Evolutionary conservation across 192 early-diverging fungal species (phyloP).

Genomic region (Nowakowskiella sp.): DNA sequence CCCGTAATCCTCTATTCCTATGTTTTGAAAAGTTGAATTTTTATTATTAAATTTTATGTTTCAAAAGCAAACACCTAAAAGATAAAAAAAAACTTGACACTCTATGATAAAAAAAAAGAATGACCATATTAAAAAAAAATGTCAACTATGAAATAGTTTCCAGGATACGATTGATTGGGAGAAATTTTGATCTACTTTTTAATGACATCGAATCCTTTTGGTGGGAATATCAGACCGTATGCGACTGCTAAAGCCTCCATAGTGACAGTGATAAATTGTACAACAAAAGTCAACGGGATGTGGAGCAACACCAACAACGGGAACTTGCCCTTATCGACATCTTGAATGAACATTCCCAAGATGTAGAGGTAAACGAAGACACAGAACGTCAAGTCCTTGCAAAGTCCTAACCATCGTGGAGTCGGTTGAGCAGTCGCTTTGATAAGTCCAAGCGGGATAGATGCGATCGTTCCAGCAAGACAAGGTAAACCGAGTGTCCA

Average conservation of each 20-base stretch:
- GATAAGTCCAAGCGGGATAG: constrained; percentile 36
- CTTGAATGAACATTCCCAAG: constrained; percentile 44
- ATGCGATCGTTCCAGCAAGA: constrained; percentile 36
- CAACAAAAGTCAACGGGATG: constrained; percentile 35
- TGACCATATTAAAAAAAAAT: no score
- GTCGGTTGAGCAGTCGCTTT: constrained; percentile 26
- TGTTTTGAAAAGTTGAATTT: no score
- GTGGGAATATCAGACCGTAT: constrained; percentile 45
- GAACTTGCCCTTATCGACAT: constrained; percentile 39
- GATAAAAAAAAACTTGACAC: no score
- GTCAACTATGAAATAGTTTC: no score
- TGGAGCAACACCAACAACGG: constrained; percentile 30
- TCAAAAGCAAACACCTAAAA: no score
- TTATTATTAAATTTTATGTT: no score
- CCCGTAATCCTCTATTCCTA: no score
- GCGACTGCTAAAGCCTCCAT: constrained; percentile 40
- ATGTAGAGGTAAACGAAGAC: constrained; percentile 48
- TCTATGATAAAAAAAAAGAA: no score
- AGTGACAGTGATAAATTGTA: constrained; percentile 37
- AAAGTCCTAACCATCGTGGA: constrained; percentile 46
- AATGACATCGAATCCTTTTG: constrained; percentile 47
- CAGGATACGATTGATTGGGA: no score
- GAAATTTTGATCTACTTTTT: no score
- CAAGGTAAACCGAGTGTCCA: constrained; percentile 45
- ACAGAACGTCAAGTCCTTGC: constrained; percentile 45